Evolutionary conservation across 2,329 filamentous ascomycete genomes (phyloP).

Genomic region (Epichloe amarillans): DNA sequence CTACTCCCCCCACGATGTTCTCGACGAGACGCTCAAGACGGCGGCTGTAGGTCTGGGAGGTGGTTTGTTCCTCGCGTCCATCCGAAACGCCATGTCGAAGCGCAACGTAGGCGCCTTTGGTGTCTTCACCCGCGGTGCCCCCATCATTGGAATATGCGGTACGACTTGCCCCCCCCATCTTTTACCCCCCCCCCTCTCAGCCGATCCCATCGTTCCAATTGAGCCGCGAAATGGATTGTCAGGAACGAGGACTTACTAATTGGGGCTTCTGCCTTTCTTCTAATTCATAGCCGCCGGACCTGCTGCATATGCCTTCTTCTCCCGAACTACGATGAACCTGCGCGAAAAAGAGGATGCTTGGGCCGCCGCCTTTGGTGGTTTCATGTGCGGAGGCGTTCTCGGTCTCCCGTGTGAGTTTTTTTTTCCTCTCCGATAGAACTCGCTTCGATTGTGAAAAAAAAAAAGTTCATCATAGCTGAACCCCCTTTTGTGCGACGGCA

Average conservation of each 20-base stretch:
- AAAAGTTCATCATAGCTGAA: neutral
- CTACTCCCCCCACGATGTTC: constrained; percentile 66
- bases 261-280: neutral
- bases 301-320: constrained; percentile 65
- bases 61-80: constrained; percentile 60
- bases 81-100: constrained; percentile 78
- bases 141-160: constrained; percentile 46
- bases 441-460: neutral
- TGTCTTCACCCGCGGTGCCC: constrained; percentile 66
- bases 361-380: constrained; percentile 64
- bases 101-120: constrained; percentile 70
- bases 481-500: constrained; percentile 6
- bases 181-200: neutral
- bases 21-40: constrained; percentile 52
- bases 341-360: constrained; percentile 70
- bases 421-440: neutral
- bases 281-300: constrained; percentile 42
- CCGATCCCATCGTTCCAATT: neutral
- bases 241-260: neutral
- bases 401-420: constrained; percentile 54
- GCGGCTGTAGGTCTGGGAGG: constrained; percentile 50
- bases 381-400: constrained; percentile 58
- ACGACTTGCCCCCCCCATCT: constrained; percentile 6
- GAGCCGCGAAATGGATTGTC: neutral
- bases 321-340: constrained; percentile 67